These are phyloP conservation scores for Boletus rubroflammeus DNA, from an alignment of 768 basidiomycete genomes.

Conservation along the genomic window DNA sequence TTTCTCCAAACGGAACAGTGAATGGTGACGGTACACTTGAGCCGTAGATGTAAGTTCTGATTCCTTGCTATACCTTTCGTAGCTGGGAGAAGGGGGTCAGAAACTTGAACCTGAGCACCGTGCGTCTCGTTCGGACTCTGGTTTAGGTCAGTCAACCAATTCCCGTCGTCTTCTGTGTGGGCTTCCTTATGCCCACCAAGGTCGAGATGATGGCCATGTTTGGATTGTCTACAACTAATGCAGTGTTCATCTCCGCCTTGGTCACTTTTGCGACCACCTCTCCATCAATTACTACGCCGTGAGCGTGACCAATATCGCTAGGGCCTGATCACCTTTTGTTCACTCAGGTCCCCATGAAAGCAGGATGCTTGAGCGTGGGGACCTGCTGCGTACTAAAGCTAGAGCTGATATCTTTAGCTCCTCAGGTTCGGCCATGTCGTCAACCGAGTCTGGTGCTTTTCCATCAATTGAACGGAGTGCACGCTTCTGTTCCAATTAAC, in stretches of 20 bases:
- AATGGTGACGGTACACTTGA: background rate
- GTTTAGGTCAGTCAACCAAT: background rate
- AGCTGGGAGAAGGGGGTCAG: background rate
- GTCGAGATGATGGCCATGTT: background rate
- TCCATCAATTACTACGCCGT: background rate
- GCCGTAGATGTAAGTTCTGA: background rate
- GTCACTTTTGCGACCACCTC: background rate
- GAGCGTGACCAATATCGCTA: background rate
- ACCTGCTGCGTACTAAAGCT: background rate
- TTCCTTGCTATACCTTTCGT: background rate
- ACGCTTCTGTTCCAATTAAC: background rate
- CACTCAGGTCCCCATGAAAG: background rate
- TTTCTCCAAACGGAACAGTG: background rate
- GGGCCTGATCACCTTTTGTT: background rate
- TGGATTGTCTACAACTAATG: background rate
- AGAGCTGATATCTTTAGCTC: background rate
- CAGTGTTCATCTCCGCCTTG: background rate
- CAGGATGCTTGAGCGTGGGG: no score
- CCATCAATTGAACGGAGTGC: background rate
- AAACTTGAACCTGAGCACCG: background rate
- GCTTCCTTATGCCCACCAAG: background rate
- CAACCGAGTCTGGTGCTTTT: background rate
- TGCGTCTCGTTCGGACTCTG: background rate
- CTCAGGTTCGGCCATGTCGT: background rate
- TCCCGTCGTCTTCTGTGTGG: background rate